These are phyloP conservation scores for Talaromyces sp. DNA, from an alignment of 2,329 filamentous ascomycete genomes.

Conservation along the genomic window DNA sequence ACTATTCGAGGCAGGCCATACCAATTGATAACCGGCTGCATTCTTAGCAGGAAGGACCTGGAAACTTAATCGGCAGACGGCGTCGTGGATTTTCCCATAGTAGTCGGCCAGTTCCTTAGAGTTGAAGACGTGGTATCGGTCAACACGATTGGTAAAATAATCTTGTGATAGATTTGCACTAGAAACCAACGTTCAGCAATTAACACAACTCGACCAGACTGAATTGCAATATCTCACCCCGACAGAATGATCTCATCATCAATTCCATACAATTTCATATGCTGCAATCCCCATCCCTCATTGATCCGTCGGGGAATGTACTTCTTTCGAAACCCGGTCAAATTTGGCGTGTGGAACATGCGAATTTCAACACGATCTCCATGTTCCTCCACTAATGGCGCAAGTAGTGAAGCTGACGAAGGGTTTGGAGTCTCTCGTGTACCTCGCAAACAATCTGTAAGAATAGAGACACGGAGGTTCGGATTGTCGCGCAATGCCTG, in stretches of 20 bases:
- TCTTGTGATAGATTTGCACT: constrained; percentile 85
- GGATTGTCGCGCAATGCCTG: constrained; percentile 71
- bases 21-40: constrained; percentile 50
- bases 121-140: constrained; percentile 87
- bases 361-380: constrained; percentile 85
- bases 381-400: constrained; percentile 78
- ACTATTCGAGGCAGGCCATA: constrained; percentile 73
- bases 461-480: constrained; percentile 74
- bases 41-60: constrained; percentile 59
- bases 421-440: constrained; percentile 83
- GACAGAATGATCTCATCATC: constrained; percentile 96
- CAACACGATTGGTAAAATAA: constrained; percentile 94
- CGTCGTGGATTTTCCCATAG: constrained; percentile 72
- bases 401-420: constrained; percentile 83
- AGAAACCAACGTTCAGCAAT: constrained; percentile 13
- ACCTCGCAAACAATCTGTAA: constrained; percentile 86
- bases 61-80: constrained; percentile 77
- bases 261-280: constrained; percentile 97
- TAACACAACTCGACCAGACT: neutral
- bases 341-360: constrained; percentile 97
- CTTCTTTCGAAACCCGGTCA: constrained; percentile 81
- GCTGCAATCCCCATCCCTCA: constrained; percentile 95
- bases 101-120: constrained; percentile 77
- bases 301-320: constrained; percentile 86
- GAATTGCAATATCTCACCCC: constrained; percentile 52